A percentile compares a stretch with the other conserved stretches of the same genome.
These are phyloP conservation scores for Quercus dentata DNA, from an alignment of 306 rosid species.

Conservation along the genomic window DNA sequence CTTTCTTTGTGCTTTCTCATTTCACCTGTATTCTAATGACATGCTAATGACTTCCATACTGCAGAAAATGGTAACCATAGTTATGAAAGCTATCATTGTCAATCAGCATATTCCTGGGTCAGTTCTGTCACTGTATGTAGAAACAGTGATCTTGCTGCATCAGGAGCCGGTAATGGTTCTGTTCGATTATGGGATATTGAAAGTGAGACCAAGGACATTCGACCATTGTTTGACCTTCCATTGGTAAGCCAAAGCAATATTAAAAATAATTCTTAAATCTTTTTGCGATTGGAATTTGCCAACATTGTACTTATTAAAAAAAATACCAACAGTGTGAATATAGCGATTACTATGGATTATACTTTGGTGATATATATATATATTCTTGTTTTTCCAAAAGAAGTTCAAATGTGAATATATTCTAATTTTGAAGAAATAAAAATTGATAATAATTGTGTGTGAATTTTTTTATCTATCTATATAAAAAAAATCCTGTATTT, in stretches of 20 bases:
- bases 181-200: slow-evolving; percentile 73
- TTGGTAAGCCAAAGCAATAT: slow-evolving; percentile 61
- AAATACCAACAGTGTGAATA: neutral
- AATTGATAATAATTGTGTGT: neutral
- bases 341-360: neutral
- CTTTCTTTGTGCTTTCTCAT: neutral
- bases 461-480: neutral
- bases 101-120: slow-evolving; percentile 73
- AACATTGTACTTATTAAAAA: too few species aligned
- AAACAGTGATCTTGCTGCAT: slow-evolving; percentile 89
- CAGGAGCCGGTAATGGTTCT: slow-evolving; percentile 91
- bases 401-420: neutral
- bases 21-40: slow-evolving; percentile 19
- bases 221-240: slow-evolving; percentile 55
- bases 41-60: slow-evolving; percentile 15
- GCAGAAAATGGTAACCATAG: slow-evolving; percentile 65
- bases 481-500: too few species aligned
- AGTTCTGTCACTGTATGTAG: slow-evolving; percentile 74
- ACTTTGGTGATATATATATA: too few species aligned
- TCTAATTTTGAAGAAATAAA: neutral
- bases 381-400: neutral
- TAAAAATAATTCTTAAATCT: neutral
- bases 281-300: neutral
- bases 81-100: slow-evolving; percentile 34
- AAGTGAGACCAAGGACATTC: slow-evolving; percentile 59